These are phyloP conservation scores for Vanrija sp. DNA, from an alignment of 1,284 basidiomycete genomes.

Conservation along the genomic window DNA sequence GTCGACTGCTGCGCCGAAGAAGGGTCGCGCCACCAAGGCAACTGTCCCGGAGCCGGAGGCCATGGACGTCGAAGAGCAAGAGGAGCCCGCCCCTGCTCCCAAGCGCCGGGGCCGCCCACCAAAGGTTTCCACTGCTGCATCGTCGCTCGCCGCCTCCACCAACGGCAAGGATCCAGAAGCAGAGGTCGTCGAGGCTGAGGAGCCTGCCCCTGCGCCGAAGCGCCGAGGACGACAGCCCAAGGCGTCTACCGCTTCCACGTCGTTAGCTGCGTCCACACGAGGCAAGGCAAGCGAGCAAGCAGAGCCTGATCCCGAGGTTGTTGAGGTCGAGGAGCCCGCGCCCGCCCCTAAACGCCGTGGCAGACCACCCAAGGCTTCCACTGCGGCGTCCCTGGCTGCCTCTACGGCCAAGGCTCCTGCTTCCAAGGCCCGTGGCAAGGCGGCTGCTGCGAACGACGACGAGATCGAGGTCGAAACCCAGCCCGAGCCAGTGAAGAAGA, in stretches of 20 bases:
- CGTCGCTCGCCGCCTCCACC: not conserved
- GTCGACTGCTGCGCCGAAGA: not conserved
- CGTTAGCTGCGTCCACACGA: not conserved
- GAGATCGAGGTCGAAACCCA: too few relatives aligned
- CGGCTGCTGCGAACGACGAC: too few relatives aligned
- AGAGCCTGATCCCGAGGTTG: not conserved
- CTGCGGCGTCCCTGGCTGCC: not conserved
- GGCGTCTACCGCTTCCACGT: not conserved
- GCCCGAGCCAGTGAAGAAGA: too few relatives aligned
- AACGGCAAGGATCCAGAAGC: slow-evolving; percentile 1
- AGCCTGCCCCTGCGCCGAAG: slow-evolving; percentile 1
- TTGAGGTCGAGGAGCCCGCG: not conserved
- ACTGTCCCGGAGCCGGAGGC: not conserved
- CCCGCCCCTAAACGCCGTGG: not conserved
- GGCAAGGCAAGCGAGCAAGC: not conserved
- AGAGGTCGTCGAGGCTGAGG: not conserved
- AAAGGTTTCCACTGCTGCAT: not conserved
- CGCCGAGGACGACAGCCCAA: slow-evolving; percentile 9
- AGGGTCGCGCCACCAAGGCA: not conserved
- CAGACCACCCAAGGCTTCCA: not conserved
- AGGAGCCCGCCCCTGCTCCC: not conserved
- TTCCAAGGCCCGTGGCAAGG: too few relatives aligned
- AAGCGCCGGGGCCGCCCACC: not conserved
- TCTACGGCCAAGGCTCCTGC: not conserved
- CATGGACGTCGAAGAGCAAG: not conserved